phyloP scores from a whole-genome alignment of 495 filamentous ascomycete genomes.

The Xylaria telfairii region DNA sequence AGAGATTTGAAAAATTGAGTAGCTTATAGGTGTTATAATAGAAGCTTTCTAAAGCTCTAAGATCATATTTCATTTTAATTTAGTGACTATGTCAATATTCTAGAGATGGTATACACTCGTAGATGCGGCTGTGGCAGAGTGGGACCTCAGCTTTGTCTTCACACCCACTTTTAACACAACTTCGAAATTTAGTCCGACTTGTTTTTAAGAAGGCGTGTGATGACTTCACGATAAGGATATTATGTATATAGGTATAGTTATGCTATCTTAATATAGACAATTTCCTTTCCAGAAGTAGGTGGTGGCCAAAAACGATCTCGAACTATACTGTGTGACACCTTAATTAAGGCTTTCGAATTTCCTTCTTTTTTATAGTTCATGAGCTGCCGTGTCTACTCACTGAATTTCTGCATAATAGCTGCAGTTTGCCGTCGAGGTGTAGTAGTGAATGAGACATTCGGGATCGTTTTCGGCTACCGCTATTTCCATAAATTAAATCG shows the following conservation, averaged over 20 bases:
- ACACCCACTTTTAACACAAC: constrained; percentile 51
- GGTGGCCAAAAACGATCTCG: too few species aligned
- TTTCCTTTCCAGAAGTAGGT: too few species aligned
- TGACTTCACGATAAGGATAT: background rate
- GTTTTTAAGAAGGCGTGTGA: constrained; percentile 29
- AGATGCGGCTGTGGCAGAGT: constrained; percentile 55
- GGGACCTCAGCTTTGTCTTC: constrained; percentile 33
- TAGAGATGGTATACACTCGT: constrained; percentile 64
- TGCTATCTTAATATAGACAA: too few species aligned
- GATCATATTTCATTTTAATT: background rate
- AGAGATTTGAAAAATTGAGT: background rate
- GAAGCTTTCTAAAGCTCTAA: background rate
- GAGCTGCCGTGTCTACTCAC: too few species aligned
- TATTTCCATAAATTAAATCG: too few species aligned
- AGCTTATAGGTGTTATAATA: background rate
- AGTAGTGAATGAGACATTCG: too few species aligned
- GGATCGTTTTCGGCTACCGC: too few species aligned
- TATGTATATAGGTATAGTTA: background rate
- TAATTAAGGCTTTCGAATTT: too few species aligned
- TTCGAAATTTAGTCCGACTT: constrained; percentile 58
- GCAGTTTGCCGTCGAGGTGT: too few species aligned
- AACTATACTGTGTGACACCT: too few species aligned
- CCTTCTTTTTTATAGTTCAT: too few species aligned
- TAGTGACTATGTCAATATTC: background rate
- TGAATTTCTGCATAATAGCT: too few species aligned